Conservation (phyloP, 768 basidiomycete species). For the Calocera cornea region DNA sequence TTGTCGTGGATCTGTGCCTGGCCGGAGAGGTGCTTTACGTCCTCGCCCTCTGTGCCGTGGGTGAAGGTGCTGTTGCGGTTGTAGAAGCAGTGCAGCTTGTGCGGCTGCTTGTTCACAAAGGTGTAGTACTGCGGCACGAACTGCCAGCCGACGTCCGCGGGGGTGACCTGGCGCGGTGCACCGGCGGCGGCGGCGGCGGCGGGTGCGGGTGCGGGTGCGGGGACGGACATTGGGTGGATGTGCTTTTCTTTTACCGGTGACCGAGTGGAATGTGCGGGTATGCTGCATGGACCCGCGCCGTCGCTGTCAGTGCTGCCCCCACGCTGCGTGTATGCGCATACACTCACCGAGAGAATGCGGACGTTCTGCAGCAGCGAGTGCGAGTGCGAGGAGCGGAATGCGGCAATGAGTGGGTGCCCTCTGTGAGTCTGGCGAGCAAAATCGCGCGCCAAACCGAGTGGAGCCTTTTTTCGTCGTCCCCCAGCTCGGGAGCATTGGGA, state of each 20-base stretch:
- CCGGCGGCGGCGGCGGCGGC: conserved; percentile 7
- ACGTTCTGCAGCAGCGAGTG: no score
- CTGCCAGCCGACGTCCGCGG: conserved; percentile 94
- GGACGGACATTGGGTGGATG: background rate
- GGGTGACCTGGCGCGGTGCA: conserved; percentile 20
- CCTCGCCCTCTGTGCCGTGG: conserved; percentile 96
- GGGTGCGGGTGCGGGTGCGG: background rate
- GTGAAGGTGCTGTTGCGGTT: conserved; percentile 94
- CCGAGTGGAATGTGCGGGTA: background rate
- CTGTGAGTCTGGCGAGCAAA: no score
- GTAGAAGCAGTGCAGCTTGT: conserved; percentile 97
- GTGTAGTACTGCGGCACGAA: conserved; percentile 99
- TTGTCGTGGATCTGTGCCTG: conserved; percentile 98
- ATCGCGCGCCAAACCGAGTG: no score
- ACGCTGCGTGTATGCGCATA: no score
- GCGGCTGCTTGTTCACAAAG: conserved; percentile 94
- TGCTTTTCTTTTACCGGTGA: background rate
- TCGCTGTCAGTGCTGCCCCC: no score
- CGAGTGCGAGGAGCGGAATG: no score
- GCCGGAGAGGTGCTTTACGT: conserved; percentile 73
- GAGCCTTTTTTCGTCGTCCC: no score
- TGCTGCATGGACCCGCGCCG: no score
- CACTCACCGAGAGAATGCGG: no score
- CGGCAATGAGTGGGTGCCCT: no score
- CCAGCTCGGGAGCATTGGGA: no score